phyloP scores from a whole-genome alignment of 139 green algal genomes.

The Micractinium conductrix region DNA sequence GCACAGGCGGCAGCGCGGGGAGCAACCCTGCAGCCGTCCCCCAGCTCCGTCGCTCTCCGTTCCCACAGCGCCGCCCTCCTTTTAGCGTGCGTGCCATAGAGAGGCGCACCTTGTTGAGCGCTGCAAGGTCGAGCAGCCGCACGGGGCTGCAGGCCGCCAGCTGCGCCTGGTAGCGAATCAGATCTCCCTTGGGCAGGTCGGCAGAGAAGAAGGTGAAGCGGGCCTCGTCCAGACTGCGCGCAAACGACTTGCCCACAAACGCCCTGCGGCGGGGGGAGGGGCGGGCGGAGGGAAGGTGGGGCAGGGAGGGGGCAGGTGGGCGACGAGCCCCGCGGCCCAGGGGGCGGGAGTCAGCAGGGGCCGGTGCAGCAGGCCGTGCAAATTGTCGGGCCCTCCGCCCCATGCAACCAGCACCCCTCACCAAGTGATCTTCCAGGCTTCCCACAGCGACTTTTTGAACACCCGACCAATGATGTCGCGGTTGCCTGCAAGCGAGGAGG shows the following conservation, averaged over 20 bases:
- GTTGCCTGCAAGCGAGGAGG: too few species aligned
- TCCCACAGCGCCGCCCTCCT: not conserved
- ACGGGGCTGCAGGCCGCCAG: slow-evolving; percentile 52
- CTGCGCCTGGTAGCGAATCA: slow-evolving; percentile 63
- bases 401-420: slow-evolving; percentile 19
- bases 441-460: slow-evolving; percentile 38
- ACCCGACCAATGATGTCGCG: slow-evolving; percentile 46
- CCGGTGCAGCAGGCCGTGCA: not conserved
- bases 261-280: slow-evolving; percentile 48
- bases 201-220: slow-evolving; percentile 76
- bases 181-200: slow-evolving; percentile 62
- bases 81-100: too few species aligned
- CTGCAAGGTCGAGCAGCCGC: slow-evolving; percentile 63
- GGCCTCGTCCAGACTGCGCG: slow-evolving; percentile 48
- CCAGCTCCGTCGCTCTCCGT: not conserved
- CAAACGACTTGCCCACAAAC: slow-evolving; percentile 73
- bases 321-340: too few species aligned
- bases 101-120: slow-evolving; percentile 52
- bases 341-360: not conserved
- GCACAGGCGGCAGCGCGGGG: too few species aligned
- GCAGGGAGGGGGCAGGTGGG: not conserved
- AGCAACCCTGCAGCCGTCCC: not conserved
- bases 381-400: not conserved
- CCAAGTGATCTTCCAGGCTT: slow-evolving; percentile 75
- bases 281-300: not conserved